phyloP scores from a whole-genome alignment of 805 yeast genomes.

The Wickerhamiella shivajii region DNA sequence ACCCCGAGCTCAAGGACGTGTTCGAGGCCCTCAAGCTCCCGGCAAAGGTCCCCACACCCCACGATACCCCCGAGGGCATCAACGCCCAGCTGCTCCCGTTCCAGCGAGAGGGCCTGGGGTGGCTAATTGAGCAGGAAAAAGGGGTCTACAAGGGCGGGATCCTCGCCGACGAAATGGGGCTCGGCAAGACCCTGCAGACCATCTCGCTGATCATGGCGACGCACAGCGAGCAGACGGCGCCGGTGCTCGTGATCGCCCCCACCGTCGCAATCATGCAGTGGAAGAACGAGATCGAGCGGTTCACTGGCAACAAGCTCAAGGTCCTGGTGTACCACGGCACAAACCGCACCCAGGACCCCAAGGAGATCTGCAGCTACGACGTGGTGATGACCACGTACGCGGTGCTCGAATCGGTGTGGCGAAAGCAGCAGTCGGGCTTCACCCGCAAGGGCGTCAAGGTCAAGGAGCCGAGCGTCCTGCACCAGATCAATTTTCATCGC shows the following conservation, averaged over 20 bases:
- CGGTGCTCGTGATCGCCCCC: constrained; percentile 88
- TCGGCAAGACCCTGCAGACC: constrained; percentile 98
- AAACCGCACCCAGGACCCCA: constrained; percentile 43
- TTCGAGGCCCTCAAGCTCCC: constrained; percentile 47
- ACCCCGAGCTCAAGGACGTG: constrained; percentile 62
- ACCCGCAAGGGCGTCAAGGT: constrained; percentile 54
- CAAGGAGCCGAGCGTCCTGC: constrained; percentile 64
- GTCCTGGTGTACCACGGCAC: constrained; percentile 79
- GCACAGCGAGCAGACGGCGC: constrained; percentile 35
- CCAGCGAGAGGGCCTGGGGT: constrained; percentile 82
- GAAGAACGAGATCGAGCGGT: constrained; percentile 82
- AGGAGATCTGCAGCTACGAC: constrained; percentile 48
- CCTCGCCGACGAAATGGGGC: constrained; percentile 98
- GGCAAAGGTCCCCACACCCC: constrained; percentile 10
- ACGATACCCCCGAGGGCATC: constrained; percentile 65
- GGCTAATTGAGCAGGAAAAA: constrained; percentile 77
- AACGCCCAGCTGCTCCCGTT: constrained; percentile 65
- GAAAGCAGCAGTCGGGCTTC: constrained; percentile 77
- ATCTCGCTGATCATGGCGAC: constrained; percentile 74
- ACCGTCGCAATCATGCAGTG: constrained; percentile 98
- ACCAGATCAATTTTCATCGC: constrained; percentile 60
- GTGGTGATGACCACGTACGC: constrained; percentile 87
- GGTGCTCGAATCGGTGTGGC: constrained; percentile 70
- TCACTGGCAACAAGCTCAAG: constrained; percentile 55
- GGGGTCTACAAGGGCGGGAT: constrained; percentile 71